A percentile compares a stretch with the other conserved stretches of the same genome.
Evolutionary conservation across 805 yeast species (phyloP).

Genomic region (Candida nonsorbophila): DNA sequence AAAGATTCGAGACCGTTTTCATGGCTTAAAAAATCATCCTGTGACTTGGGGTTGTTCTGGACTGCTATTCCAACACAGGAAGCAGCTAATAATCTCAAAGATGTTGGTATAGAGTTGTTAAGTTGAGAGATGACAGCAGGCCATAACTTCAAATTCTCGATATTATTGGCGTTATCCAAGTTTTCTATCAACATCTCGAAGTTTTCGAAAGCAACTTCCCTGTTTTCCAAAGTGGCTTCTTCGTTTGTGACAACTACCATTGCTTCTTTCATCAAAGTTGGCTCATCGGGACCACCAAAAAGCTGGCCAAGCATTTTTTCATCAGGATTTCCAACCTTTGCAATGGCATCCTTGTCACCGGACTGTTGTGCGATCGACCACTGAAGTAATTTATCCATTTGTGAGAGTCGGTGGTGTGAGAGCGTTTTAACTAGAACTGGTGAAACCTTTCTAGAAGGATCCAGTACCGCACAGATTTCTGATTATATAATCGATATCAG

Average conservation of each 20-base stretch:
- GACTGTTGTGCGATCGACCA: slow-evolving; percentile 86
- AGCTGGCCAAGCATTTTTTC: slow-evolving; percentile 75
- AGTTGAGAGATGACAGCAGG: slow-evolving; percentile 55
- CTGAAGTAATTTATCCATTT: slow-evolving; percentile 84
- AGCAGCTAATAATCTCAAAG: slow-evolving; percentile 53
- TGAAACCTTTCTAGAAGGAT: too few species aligned
- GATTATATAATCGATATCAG: too few species aligned
- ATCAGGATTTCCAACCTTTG: slow-evolving; percentile 64
- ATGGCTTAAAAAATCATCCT: slow-evolving; percentile 56
- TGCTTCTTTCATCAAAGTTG: slow-evolving; percentile 78
- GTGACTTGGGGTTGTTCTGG: slow-evolving; percentile 81
- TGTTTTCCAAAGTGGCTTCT: slow-evolving; percentile 57
- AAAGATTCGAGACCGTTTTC: slow-evolving; percentile 43
- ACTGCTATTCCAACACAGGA: slow-evolving; percentile 86
- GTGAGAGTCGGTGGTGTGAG: slow-evolving; percentile 3
- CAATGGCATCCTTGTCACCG: slow-evolving; percentile 64
- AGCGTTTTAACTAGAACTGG: too few species aligned
- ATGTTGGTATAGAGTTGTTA: slow-evolving; percentile 21
- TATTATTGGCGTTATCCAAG: slow-evolving; percentile 89
- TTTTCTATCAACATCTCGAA: slow-evolving; percentile 92
- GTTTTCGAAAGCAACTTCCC: slow-evolving; percentile 77
- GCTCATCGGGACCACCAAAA: slow-evolving; percentile 80
- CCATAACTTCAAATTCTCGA: slow-evolving; percentile 83
- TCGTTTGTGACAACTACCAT: slow-evolving; percentile 54
- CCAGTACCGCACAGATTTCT: too few species aligned